Evolutionary conservation across 306 rosid genomes (phyloP), one percentile per base, ranked within the genome.

Genomic region (Castanospermum australe): DNA sequence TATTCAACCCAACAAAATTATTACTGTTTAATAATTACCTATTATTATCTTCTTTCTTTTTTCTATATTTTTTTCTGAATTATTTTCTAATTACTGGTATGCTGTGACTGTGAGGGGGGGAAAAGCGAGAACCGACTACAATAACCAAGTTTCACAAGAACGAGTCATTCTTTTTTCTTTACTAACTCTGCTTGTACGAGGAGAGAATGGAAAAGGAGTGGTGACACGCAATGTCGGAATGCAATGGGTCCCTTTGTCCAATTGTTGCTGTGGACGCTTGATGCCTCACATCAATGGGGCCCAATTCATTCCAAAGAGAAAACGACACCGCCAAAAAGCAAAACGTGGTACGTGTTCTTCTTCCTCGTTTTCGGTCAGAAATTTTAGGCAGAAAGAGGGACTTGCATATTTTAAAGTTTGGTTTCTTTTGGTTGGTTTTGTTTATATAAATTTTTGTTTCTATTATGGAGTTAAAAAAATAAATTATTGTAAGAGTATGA

Each of bases 1-100:
- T 86, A 74, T 86, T 86, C 60, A 42, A 28, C 17, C 87, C 81
- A 85, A 73, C 91, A 78, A 66, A 70, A 90, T 88, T 88, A 90
- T 90, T 76, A 76, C 90, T 68, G 54, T 55, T 83, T 73, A 55
- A 90, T 86, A 75, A 86, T 88, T 76, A 83, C 83, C 13, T 15
- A 66, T 41, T n/a, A 82, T 80, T 73, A 21, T 78, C 41, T 54
- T 69, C 39, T 44, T 59, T 25, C 62, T 10, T 45, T 45, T 5
- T 12, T 68, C 22, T 9, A 8, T 41, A 13, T 10, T 36, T 81
- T 20, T 35, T 22, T 28, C 5, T 28, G 12, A 5, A 2, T 21
- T 65, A 18, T 76, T 17, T 22, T 32, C 24, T 22, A 66, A 33
- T 59, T n/a, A 21, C n/a, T n/a, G n/a, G 8, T 32, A 33, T 24